phyloP scores from a whole-genome alignment of 495 filamentous ascomycete genomes.

The Penicillium roqueforti region DNA sequence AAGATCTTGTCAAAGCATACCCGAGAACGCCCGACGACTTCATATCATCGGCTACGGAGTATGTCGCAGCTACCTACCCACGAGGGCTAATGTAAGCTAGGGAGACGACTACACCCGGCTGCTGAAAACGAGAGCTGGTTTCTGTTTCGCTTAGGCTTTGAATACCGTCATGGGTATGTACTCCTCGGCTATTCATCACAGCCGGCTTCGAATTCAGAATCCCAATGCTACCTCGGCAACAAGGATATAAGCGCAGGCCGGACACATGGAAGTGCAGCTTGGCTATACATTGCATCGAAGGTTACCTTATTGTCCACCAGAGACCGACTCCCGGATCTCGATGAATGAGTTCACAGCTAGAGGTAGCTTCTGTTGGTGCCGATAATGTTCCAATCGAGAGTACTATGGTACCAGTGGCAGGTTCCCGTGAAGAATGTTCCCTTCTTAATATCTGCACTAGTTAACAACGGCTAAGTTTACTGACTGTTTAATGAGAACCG shows the following conservation, averaged over 20 bases:
- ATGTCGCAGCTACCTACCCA: neutral
- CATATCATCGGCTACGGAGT: too few relatives aligned
- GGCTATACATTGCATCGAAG: neutral
- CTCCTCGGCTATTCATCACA: neutral
- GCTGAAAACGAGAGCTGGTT: neutral
- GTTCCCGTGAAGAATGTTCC: slow-evolving; percentile 5
- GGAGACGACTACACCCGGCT: neutral
- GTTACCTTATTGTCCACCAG: neutral
- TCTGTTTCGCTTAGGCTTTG: neutral
- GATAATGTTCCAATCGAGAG: neutral
- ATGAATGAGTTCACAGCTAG: too few relatives aligned
- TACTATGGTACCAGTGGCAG: slow-evolving; percentile 9
- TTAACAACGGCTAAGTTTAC: neutral
- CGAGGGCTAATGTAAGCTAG: neutral
- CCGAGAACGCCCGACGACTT: neutral
- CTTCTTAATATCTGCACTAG: neutral
- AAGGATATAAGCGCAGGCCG: neutral
- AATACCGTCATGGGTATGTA: neutral
- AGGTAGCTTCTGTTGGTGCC: neutral
- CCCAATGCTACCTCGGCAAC: neutral
- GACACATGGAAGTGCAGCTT: neutral
- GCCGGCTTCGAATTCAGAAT: neutral
- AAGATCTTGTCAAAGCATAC: neutral
- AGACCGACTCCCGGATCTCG: neutral
- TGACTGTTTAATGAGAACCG: slow-evolving; percentile 1